Evolutionary conservation across 2,329 filamentous ascomycete genomes (phyloP), one percentile per base, ranked within the genome.

Genomic region (Colletotrichum brevisporum): DNA sequence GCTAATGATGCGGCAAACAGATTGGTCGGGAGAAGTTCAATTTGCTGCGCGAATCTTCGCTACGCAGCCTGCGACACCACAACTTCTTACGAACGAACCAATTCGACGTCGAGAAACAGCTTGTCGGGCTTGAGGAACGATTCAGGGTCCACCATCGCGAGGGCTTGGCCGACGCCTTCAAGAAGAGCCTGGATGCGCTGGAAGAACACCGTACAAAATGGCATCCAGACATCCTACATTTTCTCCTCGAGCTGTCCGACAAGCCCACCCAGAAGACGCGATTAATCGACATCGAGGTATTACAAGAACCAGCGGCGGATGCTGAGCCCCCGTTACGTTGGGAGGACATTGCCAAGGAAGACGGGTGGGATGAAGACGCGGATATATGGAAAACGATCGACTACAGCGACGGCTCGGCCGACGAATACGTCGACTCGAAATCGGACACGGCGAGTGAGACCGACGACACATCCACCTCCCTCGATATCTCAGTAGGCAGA

Each of bases 241-340:
- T 98, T 0, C 81, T 98, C 12, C 83, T 98, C 8, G 89, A 94
- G 70, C 87, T 98, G 0, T 95, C 95, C 1, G 91, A 97, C 73
- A 88, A 91, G 61, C 95, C 96, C 2, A 88, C 91, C 0, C 87
- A 91, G 60, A 91, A 94, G 59, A 89, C 93, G 0, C 87, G 83
- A 4, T 80, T 95, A 1, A 84, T 87, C 48, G 87, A 90, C 71
- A 81, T 96, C n/a, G 84, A 90, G 18, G 77, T 82, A 2, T 79
- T 92, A 2, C 83, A 78, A 39, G 77, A 83, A 45, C 81, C 85
- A 1, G 78, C 82, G 8, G 78, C 83, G 4, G 82, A 83, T 16
- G 76, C 80, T 1, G 81, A 80, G 4, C 83, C 84, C 2, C 78
- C 82, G 15, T 78, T 97, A 62, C 92, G 87, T 24, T 98, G 95